phyloP scores from a whole-genome alignment of 2,329 filamentous ascomycete species.

The Colletotrichum simmondsii region DNA sequence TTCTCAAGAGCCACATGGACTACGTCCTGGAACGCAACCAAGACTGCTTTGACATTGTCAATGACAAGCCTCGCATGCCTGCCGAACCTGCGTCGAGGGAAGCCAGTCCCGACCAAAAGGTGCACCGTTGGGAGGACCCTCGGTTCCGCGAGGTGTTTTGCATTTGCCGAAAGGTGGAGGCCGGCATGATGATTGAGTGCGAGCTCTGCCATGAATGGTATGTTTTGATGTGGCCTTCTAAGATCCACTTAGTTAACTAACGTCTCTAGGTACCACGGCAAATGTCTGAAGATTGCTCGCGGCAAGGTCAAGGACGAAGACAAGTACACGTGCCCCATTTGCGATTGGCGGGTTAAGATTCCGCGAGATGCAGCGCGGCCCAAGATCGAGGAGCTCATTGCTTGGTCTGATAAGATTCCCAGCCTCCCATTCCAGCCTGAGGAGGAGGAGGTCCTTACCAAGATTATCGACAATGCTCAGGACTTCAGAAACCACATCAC shows the following conservation, averaged over 20 bases:
- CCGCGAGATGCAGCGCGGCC: conserved; percentile 95
- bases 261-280: conserved; percentile 85
- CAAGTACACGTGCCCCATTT: conserved; percentile 98
- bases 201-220: conserved; percentile 98
- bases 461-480: conserved; percentile 86
- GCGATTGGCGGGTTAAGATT: conserved; percentile 96
- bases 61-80: conserved; percentile 87
- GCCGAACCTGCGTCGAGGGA: conserved; percentile 93
- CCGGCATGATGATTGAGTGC: conserved; percentile 99
- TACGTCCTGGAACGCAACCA: conserved; percentile 90
- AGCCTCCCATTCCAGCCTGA: conserved; percentile 92
- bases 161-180: conserved; percentile 92
- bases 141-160: conserved; percentile 88
- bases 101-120: conserved; percentile 66
- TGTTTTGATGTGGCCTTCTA: conserved; percentile 43
- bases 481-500: conserved; percentile 86
- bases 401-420: conserved; percentile 86
- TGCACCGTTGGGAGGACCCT: conserved; percentile 69
- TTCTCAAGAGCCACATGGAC: conserved; percentile 93
- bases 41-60: conserved; percentile 88
- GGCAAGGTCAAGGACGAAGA: conserved; percentile 99
- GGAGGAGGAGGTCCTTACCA: conserved; percentile 87
- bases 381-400: conserved; percentile 88
- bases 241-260: conserved; percentile 14
- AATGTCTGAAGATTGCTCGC: conserved; percentile 96